phyloP scores from a whole-genome alignment of 2,329 filamentous ascomycete genomes.

The Fusarium subtropicale region DNA sequence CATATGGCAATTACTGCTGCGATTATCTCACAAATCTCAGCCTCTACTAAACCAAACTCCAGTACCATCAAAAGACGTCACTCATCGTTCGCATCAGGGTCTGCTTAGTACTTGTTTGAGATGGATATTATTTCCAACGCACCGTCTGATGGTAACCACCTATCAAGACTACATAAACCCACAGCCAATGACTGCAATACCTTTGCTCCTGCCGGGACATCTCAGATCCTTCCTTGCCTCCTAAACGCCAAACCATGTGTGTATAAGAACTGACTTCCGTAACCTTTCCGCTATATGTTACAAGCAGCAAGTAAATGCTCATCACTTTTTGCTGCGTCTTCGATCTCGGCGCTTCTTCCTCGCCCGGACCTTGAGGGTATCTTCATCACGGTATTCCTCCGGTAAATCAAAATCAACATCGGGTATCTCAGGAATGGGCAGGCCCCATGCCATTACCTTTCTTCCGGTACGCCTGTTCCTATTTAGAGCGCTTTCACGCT shows the following conservation, averaged over 20 bases:
- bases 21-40: not conserved
- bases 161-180: constrained; percentile 20
- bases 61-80: constrained; percentile 15
- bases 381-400: constrained; percentile 68
- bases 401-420: constrained; percentile 82
- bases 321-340: constrained; percentile 60
- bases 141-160: constrained; percentile 10
- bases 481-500: constrained; percentile 83
- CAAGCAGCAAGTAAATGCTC: constrained; percentile 30
- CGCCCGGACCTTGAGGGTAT: constrained; percentile 68
- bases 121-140: constrained; percentile 11
- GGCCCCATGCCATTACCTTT: constrained; percentile 82
- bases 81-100: not conserved
- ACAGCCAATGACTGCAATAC: constrained; percentile 9
- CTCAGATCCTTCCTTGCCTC: constrained; percentile 35
- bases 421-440: constrained; percentile 77
- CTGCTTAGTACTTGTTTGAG: not conserved
- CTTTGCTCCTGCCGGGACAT: constrained; percentile 28
- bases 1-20: not conserved
- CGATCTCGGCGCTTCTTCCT: constrained; percentile 71
- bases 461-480: constrained; percentile 76
- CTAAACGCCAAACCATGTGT: constrained; percentile 39
- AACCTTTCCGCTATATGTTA: constrained; percentile 35
- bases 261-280: constrained; percentile 23
- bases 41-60: not conserved